These are phyloP conservation scores for Canavalia ensiformis DNA, from an alignment of 306 rosid species.

Conservation along the genomic window DNA sequence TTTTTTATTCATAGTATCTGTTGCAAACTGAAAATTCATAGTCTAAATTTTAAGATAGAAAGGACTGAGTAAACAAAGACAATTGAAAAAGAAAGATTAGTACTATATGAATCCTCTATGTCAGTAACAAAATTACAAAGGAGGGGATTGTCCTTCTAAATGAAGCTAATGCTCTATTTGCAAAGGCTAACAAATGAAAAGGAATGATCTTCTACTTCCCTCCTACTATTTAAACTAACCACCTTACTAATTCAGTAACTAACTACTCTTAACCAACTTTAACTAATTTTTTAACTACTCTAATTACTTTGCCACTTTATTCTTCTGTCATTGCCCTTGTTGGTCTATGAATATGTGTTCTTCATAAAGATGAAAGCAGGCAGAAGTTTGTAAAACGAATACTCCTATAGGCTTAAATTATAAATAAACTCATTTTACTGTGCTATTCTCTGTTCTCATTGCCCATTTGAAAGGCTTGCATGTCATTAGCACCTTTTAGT, in stretches of 20 bases:
- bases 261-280: neutral
- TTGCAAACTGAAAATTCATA: neutral
- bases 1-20: neutral
- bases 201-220: neutral
- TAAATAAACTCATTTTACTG: conserved; percentile 5
- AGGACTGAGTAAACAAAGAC: neutral
- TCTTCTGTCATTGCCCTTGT: neutral
- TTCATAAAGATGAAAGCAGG: conserved; percentile 37
- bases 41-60: neutral
- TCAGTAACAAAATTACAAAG: neutral
- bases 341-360: neutral
- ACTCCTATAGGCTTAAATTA: neutral
- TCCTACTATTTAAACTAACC: conserved; percentile 1
- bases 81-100: too few species aligned
- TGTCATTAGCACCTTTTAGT: conserved; percentile 9
- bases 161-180: neutral
- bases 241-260: neutral
- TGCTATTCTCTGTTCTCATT: conserved; percentile 11
- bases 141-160: neutral
- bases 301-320: neutral
- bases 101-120: neutral
- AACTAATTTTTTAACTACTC: neutral
- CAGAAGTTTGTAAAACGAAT: conserved; percentile 5
- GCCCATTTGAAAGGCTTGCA: conserved; percentile 8
- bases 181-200: neutral